Evolutionary conservation across 1,284 basidiomycete species (phyloP), one percentile per base, ranked within the genome.

Genomic region (Schizopora paradoxa): DNA sequence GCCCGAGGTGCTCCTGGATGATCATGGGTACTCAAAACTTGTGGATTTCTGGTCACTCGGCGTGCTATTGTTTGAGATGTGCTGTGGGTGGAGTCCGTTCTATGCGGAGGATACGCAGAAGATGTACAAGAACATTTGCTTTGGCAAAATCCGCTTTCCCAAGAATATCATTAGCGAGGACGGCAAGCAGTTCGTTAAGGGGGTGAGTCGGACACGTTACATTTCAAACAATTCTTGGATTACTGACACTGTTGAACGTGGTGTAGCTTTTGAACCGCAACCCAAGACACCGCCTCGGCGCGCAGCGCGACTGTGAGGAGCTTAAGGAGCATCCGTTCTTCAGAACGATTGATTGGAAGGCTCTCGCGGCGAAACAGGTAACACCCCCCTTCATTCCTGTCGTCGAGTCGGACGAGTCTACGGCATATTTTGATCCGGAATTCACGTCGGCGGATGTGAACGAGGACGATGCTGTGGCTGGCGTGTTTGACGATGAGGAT

Each of bases 91-190:
- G 96, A 93, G 89, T 64, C 96, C 96, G 28, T 99, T 99, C 71
- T 99, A 99, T 61, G 95, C 95, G 11, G 96, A 99, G 60, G 96
- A 99, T 63, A 98, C 93, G 13, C 95, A 99, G 65, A 91, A 97
- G 67, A 99, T 99, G 96, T 99, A 99, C 74, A 93, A 93, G 76
- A 90, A 95, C 71, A 99, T 99, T 57, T 98, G 93, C 65, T 93
- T 92, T 66, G 96, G 96, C 54, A 99, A 98, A 77, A 98, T 99
- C 64, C 80, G 95, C 53, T 99, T 99, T 73, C 96, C 96, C 22
- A 88, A 93, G 59, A 92, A 90, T 45, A 94, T 97, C 25, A 98
- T 99, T 58, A 86, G 86, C 51, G 96, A 99, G 58, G 94, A 98
- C 49, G 96, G 96, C 45, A 99, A 99, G 71, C 90, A 96, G 68